phyloP scores from a whole-genome alignment of 1,284 basidiomycete genomes.

The Athelia sp. region DNA sequence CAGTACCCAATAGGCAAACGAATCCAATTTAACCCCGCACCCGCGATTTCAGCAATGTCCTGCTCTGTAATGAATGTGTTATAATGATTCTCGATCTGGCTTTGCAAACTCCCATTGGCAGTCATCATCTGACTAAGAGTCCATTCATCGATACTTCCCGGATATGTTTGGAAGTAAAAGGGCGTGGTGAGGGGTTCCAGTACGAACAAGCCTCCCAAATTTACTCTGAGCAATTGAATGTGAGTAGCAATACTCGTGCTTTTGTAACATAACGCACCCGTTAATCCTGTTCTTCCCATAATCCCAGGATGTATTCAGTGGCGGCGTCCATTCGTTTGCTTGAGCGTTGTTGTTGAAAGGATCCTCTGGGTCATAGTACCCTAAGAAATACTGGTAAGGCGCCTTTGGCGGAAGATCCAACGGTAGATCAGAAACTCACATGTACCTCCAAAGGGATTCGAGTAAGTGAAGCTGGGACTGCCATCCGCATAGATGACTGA shows the following conservation, averaged over 20 bases:
- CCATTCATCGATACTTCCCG: constrained; percentile 74
- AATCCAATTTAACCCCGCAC: constrained; percentile 85
- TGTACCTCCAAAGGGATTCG: constrained; percentile 66
- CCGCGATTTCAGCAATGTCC: constrained; percentile 89
- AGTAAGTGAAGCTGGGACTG: constrained; percentile 63
- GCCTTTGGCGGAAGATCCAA: background rate
- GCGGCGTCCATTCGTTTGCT: constrained; percentile 59
- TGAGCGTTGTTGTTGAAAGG: constrained; percentile 65
- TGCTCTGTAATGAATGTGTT: constrained; percentile 64
- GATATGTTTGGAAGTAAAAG: constrained; percentile 69
- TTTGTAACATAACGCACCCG: constrained; percentile 29
- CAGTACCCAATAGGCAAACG: constrained; percentile 83
- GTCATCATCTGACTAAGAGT: constrained; percentile 64
- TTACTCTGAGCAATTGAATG: constrained; percentile 52
- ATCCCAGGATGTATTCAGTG: constrained; percentile 59
- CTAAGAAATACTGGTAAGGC: constrained; percentile 11
- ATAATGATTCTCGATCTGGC: constrained; percentile 23
- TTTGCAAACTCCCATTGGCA: constrained; percentile 41
- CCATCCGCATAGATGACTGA: constrained; percentile 56
- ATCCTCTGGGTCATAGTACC: constrained; percentile 49
- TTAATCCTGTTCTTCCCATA: constrained; percentile 42
- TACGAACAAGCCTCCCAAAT: constrained; percentile 71
- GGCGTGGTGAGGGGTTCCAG: constrained; percentile 83
- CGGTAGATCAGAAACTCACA: constrained; percentile 56
- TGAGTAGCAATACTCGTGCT: constrained; percentile 47